These are phyloP conservation scores for Colletotrichum theobromicola DNA, from an alignment of 2,329 filamentous ascomycete genomes.

Conservation along the genomic window DNA sequence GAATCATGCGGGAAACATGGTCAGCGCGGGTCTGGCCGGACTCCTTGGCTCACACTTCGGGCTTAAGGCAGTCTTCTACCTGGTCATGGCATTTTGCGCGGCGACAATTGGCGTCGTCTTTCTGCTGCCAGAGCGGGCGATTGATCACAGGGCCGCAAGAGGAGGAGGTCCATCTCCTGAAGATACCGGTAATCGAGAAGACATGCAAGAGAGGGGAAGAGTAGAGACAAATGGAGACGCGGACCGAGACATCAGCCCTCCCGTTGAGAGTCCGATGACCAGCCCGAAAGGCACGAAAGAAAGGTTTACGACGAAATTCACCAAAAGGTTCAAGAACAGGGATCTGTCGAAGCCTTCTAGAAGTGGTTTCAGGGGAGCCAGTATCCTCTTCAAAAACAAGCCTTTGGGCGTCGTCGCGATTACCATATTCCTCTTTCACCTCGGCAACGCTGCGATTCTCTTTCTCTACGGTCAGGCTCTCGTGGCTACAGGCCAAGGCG, in stretches of 20 bases:
- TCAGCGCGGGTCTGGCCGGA: conserved; percentile 6
- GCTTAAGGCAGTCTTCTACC: not conserved
- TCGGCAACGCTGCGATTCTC: conserved; percentile 14
- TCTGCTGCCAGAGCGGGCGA: not conserved
- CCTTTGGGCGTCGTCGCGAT: not conserved
- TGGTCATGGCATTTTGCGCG: conserved; percentile 9
- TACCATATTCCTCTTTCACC: conserved; percentile 6
- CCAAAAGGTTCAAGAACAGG: not conserved
- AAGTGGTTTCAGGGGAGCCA: not conserved
- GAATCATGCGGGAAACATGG: conserved; percentile 12
- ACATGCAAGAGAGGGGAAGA: not conserved
- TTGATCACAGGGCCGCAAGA: not conserved
- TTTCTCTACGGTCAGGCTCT: conserved; percentile 8
- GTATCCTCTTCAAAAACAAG: not conserved
- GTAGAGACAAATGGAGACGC: not conserved
- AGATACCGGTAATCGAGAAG: not conserved
- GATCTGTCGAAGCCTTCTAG: not conserved
- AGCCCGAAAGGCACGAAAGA: not conserved
- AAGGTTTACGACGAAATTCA: not conserved
- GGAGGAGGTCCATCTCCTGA: not conserved
- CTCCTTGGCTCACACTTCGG: not conserved
- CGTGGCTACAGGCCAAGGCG: conserved; percentile 5
- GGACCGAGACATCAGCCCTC: not conserved
- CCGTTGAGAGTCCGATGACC: not conserved
- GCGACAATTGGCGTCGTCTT: not conserved